Evolutionary conservation across 2,329 filamentous ascomycete genomes (phyloP).

Genomic region (Chrysosporium queenslandicum): DNA sequence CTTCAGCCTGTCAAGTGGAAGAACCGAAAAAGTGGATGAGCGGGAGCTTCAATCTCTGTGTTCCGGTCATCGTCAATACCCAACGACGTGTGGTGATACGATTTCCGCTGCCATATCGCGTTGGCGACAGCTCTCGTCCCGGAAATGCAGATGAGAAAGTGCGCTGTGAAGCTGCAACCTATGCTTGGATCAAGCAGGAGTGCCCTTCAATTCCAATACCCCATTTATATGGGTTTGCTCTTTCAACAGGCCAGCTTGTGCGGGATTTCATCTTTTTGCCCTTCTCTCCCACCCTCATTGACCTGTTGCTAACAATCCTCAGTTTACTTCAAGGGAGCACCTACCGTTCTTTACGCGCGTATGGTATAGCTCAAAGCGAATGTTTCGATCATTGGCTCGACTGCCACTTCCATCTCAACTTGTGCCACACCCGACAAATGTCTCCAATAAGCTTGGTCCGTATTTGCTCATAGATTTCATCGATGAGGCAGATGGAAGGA

Average conservation of each 20-base stretch:
- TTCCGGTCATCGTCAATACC: constrained; percentile 14
- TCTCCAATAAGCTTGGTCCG: background rate
- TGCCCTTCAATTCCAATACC: constrained; percentile 17
- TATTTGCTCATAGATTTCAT: constrained; percentile 18
- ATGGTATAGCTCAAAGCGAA: constrained; percentile 1
- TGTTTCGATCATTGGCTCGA: background rate
- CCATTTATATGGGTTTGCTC: constrained; percentile 17
- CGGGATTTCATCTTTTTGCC: constrained; percentile 8
- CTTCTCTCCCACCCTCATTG: too few species aligned
- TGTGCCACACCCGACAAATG: background rate
- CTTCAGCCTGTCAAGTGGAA: constrained; percentile 11
- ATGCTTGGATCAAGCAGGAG: constrained; percentile 13
- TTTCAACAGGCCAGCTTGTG: constrained; percentile 17
- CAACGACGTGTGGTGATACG: constrained; percentile 9
- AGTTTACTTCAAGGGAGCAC: constrained; percentile 13
- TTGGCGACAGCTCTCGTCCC: constrained; percentile 13
- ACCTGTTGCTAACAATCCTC: background rate
- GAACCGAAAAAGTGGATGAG: constrained; percentile 18
- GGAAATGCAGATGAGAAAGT: constrained; percentile 16
- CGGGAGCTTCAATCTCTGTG: constrained; percentile 32
- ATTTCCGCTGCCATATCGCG: constrained; percentile 12
- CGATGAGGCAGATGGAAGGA: too few species aligned
- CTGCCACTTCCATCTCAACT: constrained; percentile 2
- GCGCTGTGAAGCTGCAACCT: constrained; percentile 14
- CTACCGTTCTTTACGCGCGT: constrained; percentile 8